Conservation (phyloP, 208 protist species). For the Jaenimonas drosophilae region DNA sequence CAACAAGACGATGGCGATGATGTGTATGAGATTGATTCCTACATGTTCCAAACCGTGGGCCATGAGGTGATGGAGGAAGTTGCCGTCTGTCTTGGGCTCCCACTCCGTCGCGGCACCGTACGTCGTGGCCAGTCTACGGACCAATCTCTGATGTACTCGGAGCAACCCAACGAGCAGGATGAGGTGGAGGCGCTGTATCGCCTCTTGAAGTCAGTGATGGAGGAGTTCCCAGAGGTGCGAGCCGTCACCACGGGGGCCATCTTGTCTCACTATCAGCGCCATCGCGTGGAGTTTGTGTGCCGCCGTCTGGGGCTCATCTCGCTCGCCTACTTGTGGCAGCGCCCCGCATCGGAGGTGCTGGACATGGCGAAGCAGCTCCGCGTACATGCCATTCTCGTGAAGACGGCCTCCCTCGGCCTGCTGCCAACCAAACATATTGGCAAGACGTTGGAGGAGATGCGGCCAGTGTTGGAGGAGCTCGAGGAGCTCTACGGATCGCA, state of each 20-base stretch:
- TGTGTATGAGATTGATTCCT: conserved; percentile 94
- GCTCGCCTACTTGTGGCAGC: conserved; percentile 96
- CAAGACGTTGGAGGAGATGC: conserved; percentile 60
- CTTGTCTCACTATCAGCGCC: conserved; percentile 96
- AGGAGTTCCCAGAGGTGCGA: conserved; percentile 74
- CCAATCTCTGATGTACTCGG: conserved; percentile 76
- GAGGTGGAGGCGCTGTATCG: conserved; percentile 97
- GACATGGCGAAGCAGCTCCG: conserved; percentile 81
- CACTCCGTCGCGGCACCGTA: conserved; percentile 85
- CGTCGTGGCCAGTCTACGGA: conserved; percentile 50
- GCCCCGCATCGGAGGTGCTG: conserved; percentile 89
- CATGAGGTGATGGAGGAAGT: conserved; percentile 87
- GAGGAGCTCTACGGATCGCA: conserved; percentile 70
- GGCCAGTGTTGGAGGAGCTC: conserved; percentile 44
- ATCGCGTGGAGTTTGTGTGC: conserved; percentile 97
- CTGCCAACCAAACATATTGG: conserved; percentile 85
- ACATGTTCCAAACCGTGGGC: conserved; percentile 98
- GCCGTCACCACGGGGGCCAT: conserved; percentile 97
- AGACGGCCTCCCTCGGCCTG: conserved; percentile 93
- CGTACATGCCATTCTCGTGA: conserved; percentile 92
- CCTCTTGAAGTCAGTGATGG: conserved; percentile 85
- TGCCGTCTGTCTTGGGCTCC: conserved; percentile 87
- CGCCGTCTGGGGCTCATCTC: conserved; percentile 87
- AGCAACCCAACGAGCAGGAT: conserved; percentile 65
- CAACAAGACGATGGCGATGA: conserved; percentile 2